Evolutionary conservation across 2,329 filamentous ascomycete species (phyloP), one percentile per base, ranked within the genome.

Genomic region (Penicillium capsulatum): DNA sequence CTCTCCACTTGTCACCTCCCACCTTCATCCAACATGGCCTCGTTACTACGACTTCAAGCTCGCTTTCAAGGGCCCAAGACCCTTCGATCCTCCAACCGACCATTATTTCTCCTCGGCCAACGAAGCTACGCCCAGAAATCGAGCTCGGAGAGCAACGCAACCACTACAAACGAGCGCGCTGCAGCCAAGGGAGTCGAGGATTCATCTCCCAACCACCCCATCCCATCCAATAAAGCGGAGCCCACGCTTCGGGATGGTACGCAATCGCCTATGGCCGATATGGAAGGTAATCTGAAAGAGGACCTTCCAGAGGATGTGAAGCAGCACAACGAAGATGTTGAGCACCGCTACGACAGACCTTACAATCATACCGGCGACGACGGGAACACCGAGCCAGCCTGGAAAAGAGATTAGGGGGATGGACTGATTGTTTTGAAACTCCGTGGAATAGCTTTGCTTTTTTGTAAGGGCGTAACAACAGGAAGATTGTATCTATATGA

Each of bases 231-330:
- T 38, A 57, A 63, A 2, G 60, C 63, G 14, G 49, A 46, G 3
- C 61, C 63, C 10, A 64, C 62, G 3, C 48, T 66, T 8, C 48
- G 36, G n/a, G 54, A 58, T 31, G 58, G 55, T 6, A 50, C 44
- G 7, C 50, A 60, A 28, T 60, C 61, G 2, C 53, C 55, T 7
- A 54, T 63, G 26, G 34, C 59, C 7, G 60, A 66, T 28, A 31
- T 40, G 2, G 37, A 59, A 4, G 63, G 63, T 0, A 52, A 58
- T 1, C 24, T 37, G 9, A 42, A 46, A 2, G 34, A 49, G 0
- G 51, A 64, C 48, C 34, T 63, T 1, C 59, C 63, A 1, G 47
- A 59, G 7, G 63, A 65, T 40, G 63, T 66, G 39, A 63, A 55
- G 38, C 35, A 41, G 37, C 63, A 66, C 44, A 66, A 66, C 34